These are phyloP conservation scores for Amanita molliuscula DNA, from an alignment of 768 basidiomycete species.

Conservation along the genomic window DNA sequence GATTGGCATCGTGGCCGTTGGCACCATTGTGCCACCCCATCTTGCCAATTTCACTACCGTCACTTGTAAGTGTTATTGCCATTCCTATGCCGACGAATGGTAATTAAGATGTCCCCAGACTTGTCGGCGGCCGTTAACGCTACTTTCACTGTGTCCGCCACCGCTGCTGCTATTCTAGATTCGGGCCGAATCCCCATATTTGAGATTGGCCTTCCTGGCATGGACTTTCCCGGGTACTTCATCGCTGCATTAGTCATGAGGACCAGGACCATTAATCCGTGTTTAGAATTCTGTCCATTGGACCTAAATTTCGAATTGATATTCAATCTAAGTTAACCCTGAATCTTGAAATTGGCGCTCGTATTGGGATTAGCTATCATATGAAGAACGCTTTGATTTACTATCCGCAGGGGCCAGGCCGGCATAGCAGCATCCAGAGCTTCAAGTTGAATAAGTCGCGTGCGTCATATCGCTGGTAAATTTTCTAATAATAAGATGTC, in stretches of 20 bases:
- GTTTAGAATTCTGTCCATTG: neutral
- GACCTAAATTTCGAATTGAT: neutral
- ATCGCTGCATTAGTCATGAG: neutral
- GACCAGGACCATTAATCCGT: neutral
- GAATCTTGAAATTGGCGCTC: neutral
- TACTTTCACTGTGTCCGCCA: neutral
- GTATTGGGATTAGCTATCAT: neutral
- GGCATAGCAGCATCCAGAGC: neutral
- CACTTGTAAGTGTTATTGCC: slow-evolving; percentile 16
- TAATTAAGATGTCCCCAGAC: neutral
- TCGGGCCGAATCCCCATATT: neutral
- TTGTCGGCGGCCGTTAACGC: neutral
- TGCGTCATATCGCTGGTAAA: neutral
- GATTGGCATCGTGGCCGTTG: slow-evolving; percentile 30
- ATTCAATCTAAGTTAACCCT: neutral
- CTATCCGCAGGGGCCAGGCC: neutral
- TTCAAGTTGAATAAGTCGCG: neutral
- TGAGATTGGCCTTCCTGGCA: neutral
- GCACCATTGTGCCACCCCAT: slow-evolving; percentile 35
- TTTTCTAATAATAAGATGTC: neutral
- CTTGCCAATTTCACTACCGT: slow-evolving; percentile 24
- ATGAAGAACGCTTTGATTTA: neutral
- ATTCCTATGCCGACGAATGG: neutral
- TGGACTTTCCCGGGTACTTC: neutral
- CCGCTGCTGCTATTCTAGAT: neutral